Base-by-base conservation (phyloP, 768 basidiomycete genomes). In the Lanmaoa pseudosensibilis region DNA sequence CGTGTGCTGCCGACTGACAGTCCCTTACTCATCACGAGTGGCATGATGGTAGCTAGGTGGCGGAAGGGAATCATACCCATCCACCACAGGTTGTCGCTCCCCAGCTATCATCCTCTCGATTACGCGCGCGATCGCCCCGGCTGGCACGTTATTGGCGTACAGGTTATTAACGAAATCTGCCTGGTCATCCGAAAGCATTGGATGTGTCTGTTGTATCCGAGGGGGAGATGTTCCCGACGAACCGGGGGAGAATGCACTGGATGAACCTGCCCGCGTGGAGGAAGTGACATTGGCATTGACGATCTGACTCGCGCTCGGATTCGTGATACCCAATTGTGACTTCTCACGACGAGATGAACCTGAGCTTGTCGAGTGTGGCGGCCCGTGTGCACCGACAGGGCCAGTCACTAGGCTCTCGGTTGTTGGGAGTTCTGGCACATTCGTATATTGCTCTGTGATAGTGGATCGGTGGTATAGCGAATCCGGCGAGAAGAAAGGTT, bases 61-160 rank as follows among this genome's bases (percentile, higher is more conserved):
- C 2, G 62, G 52, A 36, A 56, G 37, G 15, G 54, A 56, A 23
- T 50, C 60, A 19, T 58, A 45, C 21, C 21, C 52, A 27, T 59
- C 57, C 5, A 62, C 49, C 8, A 2, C n/a, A 46, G 57, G 55
- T 3, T 34, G 52, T 40, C 23, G 52, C 18, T 62, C 60, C 30
- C 57, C 55, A 36, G 64, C 57, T 18, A 65, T 53, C 57, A 65
- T 65, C 27, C 64, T 41, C 45, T 61, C 63, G 37, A 65, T 65
- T 15, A 65, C 60, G 3, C 63, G 57, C 8, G 60, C 59, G 18
- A 65, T 49, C 40, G 55, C 64, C n/a, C 23, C 39, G 2, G 60
- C 52, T 8, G 64, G 63, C 18, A 65, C 47, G 25, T 57, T 61
- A 16, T 62, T 59, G 32, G 40, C 19, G 16, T 59, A 59, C 30